Percentiles rank a stretch among this genome's conserved stretches.
These are phyloP conservation scores for Metschnikowia santaceciliae DNA, from an alignment of 805 yeast species.

Conservation along the genomic window DNA sequence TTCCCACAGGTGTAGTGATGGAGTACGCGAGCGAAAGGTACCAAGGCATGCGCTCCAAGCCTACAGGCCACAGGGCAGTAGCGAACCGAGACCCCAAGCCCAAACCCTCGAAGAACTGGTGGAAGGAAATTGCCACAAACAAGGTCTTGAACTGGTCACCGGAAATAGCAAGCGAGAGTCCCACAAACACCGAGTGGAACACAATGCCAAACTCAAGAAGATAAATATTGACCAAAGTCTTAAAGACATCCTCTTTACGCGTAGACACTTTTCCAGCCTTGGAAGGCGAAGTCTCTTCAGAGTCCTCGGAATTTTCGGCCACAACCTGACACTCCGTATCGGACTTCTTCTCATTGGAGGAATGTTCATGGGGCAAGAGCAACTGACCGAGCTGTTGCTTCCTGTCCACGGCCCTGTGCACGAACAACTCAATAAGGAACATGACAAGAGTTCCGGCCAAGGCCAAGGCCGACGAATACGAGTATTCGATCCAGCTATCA, in stretches of 20 bases:
- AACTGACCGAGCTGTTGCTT: neutral
- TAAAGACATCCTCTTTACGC: slow-evolving; percentile 10
- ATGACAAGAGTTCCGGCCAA: slow-evolving; percentile 28
- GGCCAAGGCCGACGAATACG: slow-evolving; percentile 33
- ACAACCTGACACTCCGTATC: neutral
- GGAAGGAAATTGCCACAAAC: slow-evolving; percentile 29
- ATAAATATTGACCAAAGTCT: slow-evolving; percentile 12
- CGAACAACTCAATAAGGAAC: slow-evolving; percentile 27
- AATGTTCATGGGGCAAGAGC: neutral
- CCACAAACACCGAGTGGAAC: slow-evolving; percentile 33
- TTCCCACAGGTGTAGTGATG: slow-evolving; percentile 67
- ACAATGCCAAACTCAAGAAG: slow-evolving; percentile 30
- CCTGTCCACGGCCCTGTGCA: slow-evolving; percentile 9
- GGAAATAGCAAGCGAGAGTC: slow-evolving; percentile 30
- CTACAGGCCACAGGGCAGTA: slow-evolving; percentile 24
- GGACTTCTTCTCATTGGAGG: neutral
- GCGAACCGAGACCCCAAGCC: slow-evolving; percentile 32
- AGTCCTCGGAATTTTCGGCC: neutral
- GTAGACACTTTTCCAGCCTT: neutral
- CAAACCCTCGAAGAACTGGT: slow-evolving; percentile 32
- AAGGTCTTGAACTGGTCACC: slow-evolving; percentile 28
- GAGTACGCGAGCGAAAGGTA: slow-evolving; percentile 14
- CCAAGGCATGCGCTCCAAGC: slow-evolving; percentile 16
- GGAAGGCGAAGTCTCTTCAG: neutral
- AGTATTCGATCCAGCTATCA: slow-evolving; percentile 24